Evolutionary conservation across 176 grass and related monocot genomes (phyloP).

Genomic region (Zea mays): Zm-B73-REFERENCE-NAM-5.0 NC_050105.1:137350501-137351000

Average conservation of each 20-base stretch:
- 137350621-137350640: not conserved
- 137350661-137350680: constrained; percentile 13
- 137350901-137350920: too few species aligned
- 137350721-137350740: not conserved
- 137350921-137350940: too few species aligned
- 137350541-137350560: not conserved
- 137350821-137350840: too few species aligned
- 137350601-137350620: not conserved
- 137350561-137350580: not conserved
- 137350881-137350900: too few species aligned
- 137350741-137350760: not conserved
- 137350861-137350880: too few species aligned
- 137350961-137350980: too few species aligned
- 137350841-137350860: too few species aligned
- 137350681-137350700: not conserved
- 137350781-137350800: not conserved
- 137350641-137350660: not conserved
- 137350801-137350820: too few species aligned
- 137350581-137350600: not conserved
- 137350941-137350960: too few species aligned
- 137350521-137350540: not conserved
- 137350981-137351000: too few species aligned
- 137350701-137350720: not conserved
- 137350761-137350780: not conserved
- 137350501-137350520: not conserved